Percentiles rank a stretch among this genome's conserved stretches.
phyloP scores from a whole-genome alignment of 352 stramenopile species.

The Globisporangium ultimum region DNA sequence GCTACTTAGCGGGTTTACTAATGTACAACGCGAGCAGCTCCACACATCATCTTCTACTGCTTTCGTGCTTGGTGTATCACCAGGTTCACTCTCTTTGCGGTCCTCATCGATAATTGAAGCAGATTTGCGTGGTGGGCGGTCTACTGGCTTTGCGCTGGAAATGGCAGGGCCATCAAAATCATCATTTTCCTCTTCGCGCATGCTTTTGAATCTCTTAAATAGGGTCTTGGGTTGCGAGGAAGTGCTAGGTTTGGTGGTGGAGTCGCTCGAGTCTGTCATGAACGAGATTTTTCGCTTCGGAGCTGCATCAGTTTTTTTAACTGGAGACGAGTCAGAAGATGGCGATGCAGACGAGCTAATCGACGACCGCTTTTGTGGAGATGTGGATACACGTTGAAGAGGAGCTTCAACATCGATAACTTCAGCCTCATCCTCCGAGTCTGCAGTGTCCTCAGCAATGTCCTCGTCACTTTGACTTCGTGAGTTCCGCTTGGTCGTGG shows the following conservation, averaged over 20 bases:
- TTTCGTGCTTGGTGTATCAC: conserved; percentile 15
- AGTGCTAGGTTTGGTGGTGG: background rate
- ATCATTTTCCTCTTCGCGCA: conserved; percentile 20
- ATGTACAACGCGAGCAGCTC: conserved; percentile 76
- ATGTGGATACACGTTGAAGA: background rate
- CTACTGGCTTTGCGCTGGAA: background rate
- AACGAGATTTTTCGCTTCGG: conserved; percentile 18
- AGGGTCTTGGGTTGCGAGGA: conserved; percentile 16
- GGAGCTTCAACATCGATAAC: conserved; percentile 11
- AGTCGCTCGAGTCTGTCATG: conserved; percentile 2
- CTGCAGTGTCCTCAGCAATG: conserved; percentile 9
- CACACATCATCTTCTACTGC: conserved; percentile 25
- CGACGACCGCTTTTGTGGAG: background rate
- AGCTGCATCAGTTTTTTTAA: background rate
- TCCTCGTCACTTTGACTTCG: conserved; percentile 25
- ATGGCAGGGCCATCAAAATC: conserved; percentile 15
- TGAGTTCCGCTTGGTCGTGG: conserved; percentile 15
- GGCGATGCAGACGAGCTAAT: background rate
- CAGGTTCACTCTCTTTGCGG: conserved; percentile 37
- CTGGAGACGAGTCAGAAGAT: background rate
- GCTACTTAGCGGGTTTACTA: conserved; percentile 59
- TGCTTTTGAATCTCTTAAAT: conserved; percentile 24
- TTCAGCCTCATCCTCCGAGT: conserved; percentile 11
- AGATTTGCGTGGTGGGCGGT: background rate
- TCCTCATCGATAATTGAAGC: conserved; percentile 34